Percentiles rank a stretch among this genome's conserved stretches.
Conservation (phyloP, 768 basidiomycete genomes). For the Sarcodon aspratus region DNA sequence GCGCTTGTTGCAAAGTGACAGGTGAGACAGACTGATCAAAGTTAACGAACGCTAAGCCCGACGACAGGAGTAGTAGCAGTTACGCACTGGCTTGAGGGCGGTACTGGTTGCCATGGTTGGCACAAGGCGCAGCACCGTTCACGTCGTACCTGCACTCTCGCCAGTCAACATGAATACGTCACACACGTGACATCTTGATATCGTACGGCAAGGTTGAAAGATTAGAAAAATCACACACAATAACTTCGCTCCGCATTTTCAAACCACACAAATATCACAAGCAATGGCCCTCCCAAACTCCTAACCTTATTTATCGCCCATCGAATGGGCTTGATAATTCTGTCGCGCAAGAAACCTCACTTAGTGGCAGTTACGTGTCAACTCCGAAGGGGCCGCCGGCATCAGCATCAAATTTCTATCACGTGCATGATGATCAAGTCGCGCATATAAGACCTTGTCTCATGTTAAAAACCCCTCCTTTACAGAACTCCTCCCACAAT, state of each 20-base stretch:
- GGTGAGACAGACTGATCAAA: conserved; percentile 27
- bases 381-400: too few species aligned
- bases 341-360: neutral
- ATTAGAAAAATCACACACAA: neutral
- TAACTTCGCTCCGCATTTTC: too few species aligned
- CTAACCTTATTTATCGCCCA: too few species aligned
- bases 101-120: conserved; percentile 37
- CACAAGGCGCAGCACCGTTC: too few species aligned
- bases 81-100: conserved; percentile 31
- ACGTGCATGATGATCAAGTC: conserved; percentile 4
- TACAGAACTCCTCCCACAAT: neutral
- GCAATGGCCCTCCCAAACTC: neutral
- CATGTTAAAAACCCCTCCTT: neutral
- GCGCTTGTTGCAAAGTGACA: conserved; percentile 74
- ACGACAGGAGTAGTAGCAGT: neutral
- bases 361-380: too few species aligned
- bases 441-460: neutral
- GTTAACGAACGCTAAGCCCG: neutral
- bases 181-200: too few species aligned
- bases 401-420: neutral
- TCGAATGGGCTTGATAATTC: too few species aligned
- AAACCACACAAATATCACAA: neutral
- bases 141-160: too few species aligned
- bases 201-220: too few species aligned
- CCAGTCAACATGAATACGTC: too few species aligned